Evolutionary conservation across 208 protist genomes (phyloP).

Genomic region (Wallacemonas collosoma): DNA sequence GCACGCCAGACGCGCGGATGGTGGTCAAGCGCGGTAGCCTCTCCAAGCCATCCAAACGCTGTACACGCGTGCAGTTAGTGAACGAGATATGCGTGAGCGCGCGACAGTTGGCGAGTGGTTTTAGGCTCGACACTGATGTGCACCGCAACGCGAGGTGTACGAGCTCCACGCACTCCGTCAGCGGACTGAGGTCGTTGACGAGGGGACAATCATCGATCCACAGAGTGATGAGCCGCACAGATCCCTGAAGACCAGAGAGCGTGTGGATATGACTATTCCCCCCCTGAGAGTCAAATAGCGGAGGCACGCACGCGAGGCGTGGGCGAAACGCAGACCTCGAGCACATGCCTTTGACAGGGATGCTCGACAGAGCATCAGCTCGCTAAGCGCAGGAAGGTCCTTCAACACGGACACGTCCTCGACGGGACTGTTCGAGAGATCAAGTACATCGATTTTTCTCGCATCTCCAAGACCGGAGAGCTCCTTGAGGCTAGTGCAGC

Average conservation of each 20-base stretch:
- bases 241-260: neutral
- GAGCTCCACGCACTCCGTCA: neutral
- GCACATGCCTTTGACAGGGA: neutral
- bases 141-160: neutral
- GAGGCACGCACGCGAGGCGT: neutral
- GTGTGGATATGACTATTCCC: neutral
- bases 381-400: neutral
- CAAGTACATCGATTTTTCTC: neutral
- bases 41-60: neutral
- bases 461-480: slow-evolving; percentile 1
- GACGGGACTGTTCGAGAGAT: neutral
- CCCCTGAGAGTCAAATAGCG: neutral
- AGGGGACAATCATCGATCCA: neutral
- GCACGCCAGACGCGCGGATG: neutral
- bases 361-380: neutral
- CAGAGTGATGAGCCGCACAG: neutral
- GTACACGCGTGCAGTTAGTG: neutral
- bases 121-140: neutral
- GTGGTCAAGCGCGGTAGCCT: neutral
- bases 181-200: neutral
- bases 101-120: neutral
- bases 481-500: neutral
- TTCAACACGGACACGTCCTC: neutral
- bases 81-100: neutral
- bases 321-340: neutral